phyloP scores from a whole-genome alignment of 2,329 filamentous ascomycete species.

The Hypocreales sp. region DNA sequence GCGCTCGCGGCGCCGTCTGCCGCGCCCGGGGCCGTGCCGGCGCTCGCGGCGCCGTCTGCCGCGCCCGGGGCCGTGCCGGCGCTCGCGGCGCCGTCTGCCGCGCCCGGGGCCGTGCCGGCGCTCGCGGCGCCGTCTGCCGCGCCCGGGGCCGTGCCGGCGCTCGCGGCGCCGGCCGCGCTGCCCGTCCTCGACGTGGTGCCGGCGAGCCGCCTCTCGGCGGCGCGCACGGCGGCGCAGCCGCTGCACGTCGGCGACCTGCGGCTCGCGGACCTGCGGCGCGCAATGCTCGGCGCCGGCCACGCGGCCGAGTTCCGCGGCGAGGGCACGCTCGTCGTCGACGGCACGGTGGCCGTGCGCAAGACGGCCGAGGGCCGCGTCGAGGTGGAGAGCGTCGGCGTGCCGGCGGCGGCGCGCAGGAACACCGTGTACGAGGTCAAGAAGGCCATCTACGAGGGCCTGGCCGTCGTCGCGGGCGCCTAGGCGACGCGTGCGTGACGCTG shows the following conservation, averaged over 20 bases:
- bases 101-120: slow-evolving; percentile 20
- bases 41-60: slow-evolving; percentile 1
- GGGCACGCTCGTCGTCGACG: slow-evolving; percentile 80
- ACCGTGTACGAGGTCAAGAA: slow-evolving; percentile 79
- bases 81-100: slow-evolving; percentile 10
- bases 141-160: slow-evolving; percentile 7
- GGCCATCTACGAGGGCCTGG: slow-evolving; percentile 87
- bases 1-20: slow-evolving; percentile 9
- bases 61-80: slow-evolving; percentile 8
- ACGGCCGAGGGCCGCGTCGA: slow-evolving; percentile 75
- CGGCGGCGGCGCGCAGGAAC: slow-evolving; percentile 25
- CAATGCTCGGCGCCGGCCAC: slow-evolving; percentile 71
- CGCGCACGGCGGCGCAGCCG: slow-evolving; percentile 65
- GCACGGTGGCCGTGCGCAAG: slow-evolving; percentile 77
- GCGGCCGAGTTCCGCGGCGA: slow-evolving; percentile 87
- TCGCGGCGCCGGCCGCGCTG: slow-evolving; percentile 14
- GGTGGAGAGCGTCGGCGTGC: slow-evolving; percentile 57
- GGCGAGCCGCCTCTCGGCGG: slow-evolving; percentile 49
- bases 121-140: slow-evolving; percentile 3
- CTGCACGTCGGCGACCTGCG: slow-evolving; percentile 89
- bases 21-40: no score
- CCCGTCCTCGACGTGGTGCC: slow-evolving; percentile 41
- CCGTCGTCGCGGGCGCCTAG: slow-evolving; percentile 66
- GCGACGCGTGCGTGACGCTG: no score
- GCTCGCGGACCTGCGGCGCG: slow-evolving; percentile 70